Base-by-base conservation (phyloP, 805 yeast genomes). In the Starmerella potacharoeniae region DNA sequence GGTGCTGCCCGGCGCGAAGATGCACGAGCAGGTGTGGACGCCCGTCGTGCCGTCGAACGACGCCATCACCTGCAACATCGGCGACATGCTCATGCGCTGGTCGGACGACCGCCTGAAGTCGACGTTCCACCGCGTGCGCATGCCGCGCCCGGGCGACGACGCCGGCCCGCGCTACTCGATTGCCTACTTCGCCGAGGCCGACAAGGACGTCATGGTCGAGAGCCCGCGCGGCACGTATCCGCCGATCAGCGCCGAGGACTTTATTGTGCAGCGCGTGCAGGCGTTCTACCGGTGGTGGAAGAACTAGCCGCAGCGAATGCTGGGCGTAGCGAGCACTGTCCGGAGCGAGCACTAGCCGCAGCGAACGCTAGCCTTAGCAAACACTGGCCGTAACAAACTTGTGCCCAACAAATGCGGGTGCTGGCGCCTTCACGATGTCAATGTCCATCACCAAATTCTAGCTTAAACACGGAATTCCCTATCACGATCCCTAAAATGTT, bases 81-180 rank as follows among this genome's bases (percentile, higher is more conserved):
- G 61, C 16, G 61, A 58, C 42, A 58, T 58, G 61, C 53, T 58
- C n/a, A 56, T 55, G 59, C 52, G 59, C 10, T 58, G 61, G 61
- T 45, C 53, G 16, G 59, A 56, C 36, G 59, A 58, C 41, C 30
- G 44, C 33, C 49, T 58, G 17, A 47, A 42, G 35, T 58, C 61
- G 5, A 58, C 53, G 11, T 43, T 58, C 13, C 61, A 58, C 51
- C 55, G 61, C 6, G 61, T 58, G 13, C 52, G 59, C n/a, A 28
- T 37, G 39, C 61, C 61, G 11, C 36, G 43, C 13, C 30, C 40
- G 1, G 55, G 52, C 17, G 61, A 58, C 30, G 51, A 51, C 46
- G 39, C 49, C 11, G 54, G 52, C 6, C 45, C 54, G 28, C 51
- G 61, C 37, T 56, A 58, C 46, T 33, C 52, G 5, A 55, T 58